These are phyloP conservation scores for Trametes pubescens DNA, from an alignment of 1,284 basidiomycete genomes.

Conservation along the genomic window DNA sequence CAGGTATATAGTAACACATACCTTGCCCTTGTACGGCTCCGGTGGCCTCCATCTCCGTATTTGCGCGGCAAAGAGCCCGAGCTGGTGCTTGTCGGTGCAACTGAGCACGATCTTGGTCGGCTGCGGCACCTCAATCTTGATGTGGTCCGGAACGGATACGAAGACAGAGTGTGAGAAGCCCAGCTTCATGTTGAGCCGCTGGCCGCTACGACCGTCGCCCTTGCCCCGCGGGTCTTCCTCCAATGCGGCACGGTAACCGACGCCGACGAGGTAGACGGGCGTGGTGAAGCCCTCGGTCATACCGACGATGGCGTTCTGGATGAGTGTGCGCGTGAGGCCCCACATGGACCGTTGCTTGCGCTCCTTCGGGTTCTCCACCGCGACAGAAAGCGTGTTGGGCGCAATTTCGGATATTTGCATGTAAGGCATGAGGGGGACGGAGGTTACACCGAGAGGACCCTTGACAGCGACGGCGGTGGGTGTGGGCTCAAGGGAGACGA, in stretches of 20 bases:
- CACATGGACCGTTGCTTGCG: slow-evolving; percentile 90
- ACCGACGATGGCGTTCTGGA: slow-evolving; percentile 90
- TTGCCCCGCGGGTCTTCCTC: slow-evolving; percentile 85
- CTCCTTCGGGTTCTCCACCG: slow-evolving; percentile 73
- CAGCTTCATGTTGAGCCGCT: slow-evolving; percentile 86
- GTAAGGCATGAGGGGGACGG: slow-evolving; percentile 74
- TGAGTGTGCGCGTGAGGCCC: slow-evolving; percentile 91
- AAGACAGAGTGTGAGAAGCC: slow-evolving; percentile 92
- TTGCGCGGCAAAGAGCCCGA: slow-evolving; percentile 90
- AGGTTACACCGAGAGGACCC: slow-evolving; percentile 81
- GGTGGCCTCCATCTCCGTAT: slow-evolving; percentile 88
- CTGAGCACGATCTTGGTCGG: slow-evolving; percentile 75
- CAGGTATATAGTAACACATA: slow-evolving; percentile 47
- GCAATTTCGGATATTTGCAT: slow-evolving; percentile 67
- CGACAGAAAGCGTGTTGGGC: slow-evolving; percentile 60
- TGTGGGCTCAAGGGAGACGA: slow-evolving; percentile 67
- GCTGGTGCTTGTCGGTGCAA: slow-evolving; percentile 77
- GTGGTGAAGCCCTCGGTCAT: slow-evolving; percentile 90
- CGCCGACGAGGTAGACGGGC: slow-evolving; percentile 90
- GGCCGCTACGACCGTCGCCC: slow-evolving; percentile 62
- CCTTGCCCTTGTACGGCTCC: slow-evolving; percentile 98
- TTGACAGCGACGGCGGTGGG: slow-evolving; percentile 64
- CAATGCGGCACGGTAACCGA: slow-evolving; percentile 91
- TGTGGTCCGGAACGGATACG: slow-evolving; percentile 82
- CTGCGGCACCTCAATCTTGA: slow-evolving; percentile 77